phyloP scores from a whole-genome alignment of 345 rosid species.

The Lagerstroemia speciosa region DNA sequence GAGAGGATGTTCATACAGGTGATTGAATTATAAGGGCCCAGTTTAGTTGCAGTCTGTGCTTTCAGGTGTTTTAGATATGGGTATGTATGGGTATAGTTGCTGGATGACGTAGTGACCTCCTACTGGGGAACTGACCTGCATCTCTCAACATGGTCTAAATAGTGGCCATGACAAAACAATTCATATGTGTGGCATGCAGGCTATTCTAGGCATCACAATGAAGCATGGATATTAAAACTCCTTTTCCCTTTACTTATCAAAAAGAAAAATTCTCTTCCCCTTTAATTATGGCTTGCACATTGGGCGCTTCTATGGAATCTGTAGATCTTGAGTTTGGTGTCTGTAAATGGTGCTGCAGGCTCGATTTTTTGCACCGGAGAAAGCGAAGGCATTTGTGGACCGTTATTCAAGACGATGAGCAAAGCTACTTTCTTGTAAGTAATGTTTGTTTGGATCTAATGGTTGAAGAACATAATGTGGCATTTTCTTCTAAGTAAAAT shows the following conservation, averaged over 20 bases:
- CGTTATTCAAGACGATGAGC: constrained; percentile 57
- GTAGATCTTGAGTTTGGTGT: not conserved
- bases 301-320: not conserved
- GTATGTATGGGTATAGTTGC: not conserved
- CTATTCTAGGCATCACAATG: not conserved
- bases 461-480: too few relatives aligned
- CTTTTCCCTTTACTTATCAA: too few relatives aligned
- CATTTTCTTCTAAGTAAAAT: too few relatives aligned
- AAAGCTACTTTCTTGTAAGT: not conserved
- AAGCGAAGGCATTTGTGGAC: constrained; percentile 78
- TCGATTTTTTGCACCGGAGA: constrained; percentile 83
- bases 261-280: too few relatives aligned
- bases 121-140: not conserved
- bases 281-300: not conserved
- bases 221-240: not conserved
- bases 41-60: not conserved
- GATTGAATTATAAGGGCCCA: constrained; percentile 16
- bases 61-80: not conserved
- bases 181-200: not conserved
- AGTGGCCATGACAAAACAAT: not conserved
- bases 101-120: not conserved
- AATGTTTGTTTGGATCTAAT: not conserved
- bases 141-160: not conserved
- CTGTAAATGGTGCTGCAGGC: constrained; percentile 40
- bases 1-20: constrained; percentile 99